Evolutionary conservation across 495 filamentous ascomycete species (phyloP).

Genomic region (Trichoderma virens): DNA sequence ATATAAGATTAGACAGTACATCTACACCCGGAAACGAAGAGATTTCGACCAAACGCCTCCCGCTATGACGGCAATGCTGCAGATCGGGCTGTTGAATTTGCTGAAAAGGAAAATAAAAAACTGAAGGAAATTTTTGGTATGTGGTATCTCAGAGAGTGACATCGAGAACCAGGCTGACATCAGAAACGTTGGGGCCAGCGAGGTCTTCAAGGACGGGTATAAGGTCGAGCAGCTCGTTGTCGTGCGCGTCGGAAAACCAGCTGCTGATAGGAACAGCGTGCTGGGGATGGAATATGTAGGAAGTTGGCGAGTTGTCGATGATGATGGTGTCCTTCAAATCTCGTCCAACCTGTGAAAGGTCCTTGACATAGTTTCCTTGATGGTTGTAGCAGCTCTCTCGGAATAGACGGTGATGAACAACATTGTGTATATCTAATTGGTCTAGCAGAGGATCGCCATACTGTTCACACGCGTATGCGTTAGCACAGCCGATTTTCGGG

Average conservation of each 20-base stretch:
- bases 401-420: slow-evolving; percentile 94
- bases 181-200: slow-evolving; percentile 74
- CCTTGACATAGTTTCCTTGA: slow-evolving; percentile 99
- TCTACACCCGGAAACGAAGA: slow-evolving; percentile 29
- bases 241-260: slow-evolving; percentile 99
- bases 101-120: slow-evolving; percentile 10
- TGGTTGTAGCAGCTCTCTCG: slow-evolving; percentile 99
- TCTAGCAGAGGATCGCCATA: slow-evolving; percentile 96
- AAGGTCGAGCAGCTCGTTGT: slow-evolving; percentile 96
- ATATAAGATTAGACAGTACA: slow-evolving; percentile 33
- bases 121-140: slow-evolving; percentile 17
- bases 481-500: background rate
- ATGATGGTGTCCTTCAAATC: slow-evolving; percentile 98
- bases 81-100: slow-evolving; percentile 18
- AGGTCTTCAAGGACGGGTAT: slow-evolving; percentile 99
- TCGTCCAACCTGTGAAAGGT: slow-evolving; percentile 91
- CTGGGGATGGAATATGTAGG: slow-evolving; percentile 99
- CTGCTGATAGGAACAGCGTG: slow-evolving; percentile 99
- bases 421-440: slow-evolving; percentile 94
- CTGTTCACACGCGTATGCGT: slow-evolving; percentile 36
- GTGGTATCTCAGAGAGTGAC: slow-evolving; percentile 64
- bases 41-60: slow-evolving; percentile 33
- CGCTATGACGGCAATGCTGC: slow-evolving; percentile 38
- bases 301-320: slow-evolving; percentile 98
- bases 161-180: slow-evolving; percentile 97